phyloP scores from a whole-genome alignment of 2,329 filamentous ascomycete species.

The Microsporum audouinii region DNA sequence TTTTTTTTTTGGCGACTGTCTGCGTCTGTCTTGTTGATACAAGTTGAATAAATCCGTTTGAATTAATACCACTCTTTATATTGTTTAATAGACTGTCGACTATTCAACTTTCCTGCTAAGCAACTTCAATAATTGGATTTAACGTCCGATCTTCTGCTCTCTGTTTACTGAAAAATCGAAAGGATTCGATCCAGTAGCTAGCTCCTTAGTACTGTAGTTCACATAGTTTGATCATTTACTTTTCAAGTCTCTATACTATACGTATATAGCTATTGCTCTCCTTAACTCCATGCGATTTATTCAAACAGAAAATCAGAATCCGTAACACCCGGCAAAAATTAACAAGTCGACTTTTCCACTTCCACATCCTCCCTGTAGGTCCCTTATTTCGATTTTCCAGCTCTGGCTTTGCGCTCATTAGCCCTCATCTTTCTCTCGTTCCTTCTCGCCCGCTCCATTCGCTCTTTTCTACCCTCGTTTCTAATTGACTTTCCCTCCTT shows the following conservation, averaged over 20 bases:
- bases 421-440: constrained; percentile 58
- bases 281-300: background rate
- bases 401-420: constrained; percentile 44
- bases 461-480: constrained; percentile 58
- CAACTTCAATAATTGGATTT: background rate
- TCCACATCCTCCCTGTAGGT: background rate
- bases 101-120: background rate
- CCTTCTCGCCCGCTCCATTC: constrained; percentile 51
- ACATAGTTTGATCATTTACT: background rate
- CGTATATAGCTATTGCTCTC: background rate
- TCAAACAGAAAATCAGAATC: background rate
- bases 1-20: background rate
- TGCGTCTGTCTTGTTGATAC: background rate
- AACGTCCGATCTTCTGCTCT: background rate
- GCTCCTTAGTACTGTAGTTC: background rate
- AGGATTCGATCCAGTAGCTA: background rate
- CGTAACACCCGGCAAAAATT: background rate
- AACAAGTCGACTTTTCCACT: background rate
- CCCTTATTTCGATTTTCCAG: background rate
- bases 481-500: constrained; percentile 50
- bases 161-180: too few relatives aligned
- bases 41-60: constrained; percentile 1
- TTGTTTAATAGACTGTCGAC: background rate
- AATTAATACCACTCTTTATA: background rate
- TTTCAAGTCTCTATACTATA: background rate